Percentiles rank a stretch among this genome's conserved stretches.
phyloP scores from a whole-genome alignment of 164 flowering plant species.

The Magnolia officinalis region DNA sequence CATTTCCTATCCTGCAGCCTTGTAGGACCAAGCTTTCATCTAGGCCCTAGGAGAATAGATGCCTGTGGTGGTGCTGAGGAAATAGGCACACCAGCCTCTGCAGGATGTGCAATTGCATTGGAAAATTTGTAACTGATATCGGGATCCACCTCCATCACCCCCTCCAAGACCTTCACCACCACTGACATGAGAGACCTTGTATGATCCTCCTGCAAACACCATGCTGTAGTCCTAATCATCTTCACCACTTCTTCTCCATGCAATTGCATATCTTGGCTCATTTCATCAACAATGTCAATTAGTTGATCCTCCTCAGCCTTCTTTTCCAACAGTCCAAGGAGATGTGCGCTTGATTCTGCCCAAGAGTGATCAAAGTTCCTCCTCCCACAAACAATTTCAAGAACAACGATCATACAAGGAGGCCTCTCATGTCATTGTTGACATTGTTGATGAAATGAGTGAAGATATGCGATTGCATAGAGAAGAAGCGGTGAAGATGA shows the following conservation, averaged over 20 bases:
- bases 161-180: conserved; percentile 31
- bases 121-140: conserved; percentile 10
- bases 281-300: conserved; percentile 10
- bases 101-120: neutral
- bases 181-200: conserved; percentile 13
- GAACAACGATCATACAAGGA: neutral
- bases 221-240: conserved; percentile 17
- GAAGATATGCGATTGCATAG: conserved; percentile 20
- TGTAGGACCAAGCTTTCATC: conserved; percentile 8
- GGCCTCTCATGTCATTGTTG: too few relatives aligned
- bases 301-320: conserved; percentile 8
- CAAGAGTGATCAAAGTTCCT: conserved; percentile 15
- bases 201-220: conserved; percentile 22
- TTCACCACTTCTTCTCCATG: conserved; percentile 15
- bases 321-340: conserved; percentile 7
- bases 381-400: conserved; percentile 21
- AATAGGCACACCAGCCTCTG: neutral
- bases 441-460: conserved; percentile 14
- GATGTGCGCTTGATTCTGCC: neutral
- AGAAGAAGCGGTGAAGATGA: conserved; percentile 18
- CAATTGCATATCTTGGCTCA: conserved; percentile 16
- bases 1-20: neutral
- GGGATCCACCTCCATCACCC: conserved; percentile 16
- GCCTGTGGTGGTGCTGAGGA: conserved; percentile 4
- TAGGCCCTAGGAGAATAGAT: conserved; percentile 22